Evolutionary conservation across 2,329 filamentous ascomycete genomes (phyloP).

Genomic region (Cryphonectria radicalis): DNA sequence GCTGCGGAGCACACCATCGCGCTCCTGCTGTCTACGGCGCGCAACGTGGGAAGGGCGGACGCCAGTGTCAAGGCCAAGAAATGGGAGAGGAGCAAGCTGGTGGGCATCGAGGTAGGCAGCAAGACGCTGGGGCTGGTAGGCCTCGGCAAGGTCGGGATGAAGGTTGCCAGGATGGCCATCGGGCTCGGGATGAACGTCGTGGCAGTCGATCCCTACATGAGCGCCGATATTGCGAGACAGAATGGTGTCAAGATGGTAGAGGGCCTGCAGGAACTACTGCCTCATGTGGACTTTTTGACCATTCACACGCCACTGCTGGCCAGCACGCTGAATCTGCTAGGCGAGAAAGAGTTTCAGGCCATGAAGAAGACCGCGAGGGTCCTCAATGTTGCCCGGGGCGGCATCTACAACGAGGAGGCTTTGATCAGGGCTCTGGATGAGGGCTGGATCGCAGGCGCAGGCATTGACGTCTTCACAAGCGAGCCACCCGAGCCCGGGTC

Average conservation of each 20-base stretch:
- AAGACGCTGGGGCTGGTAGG: constrained; percentile 80
- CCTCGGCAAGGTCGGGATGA: constrained; percentile 81
- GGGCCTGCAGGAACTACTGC: constrained; percentile 63
- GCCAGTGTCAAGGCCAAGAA: constrained; percentile 70
- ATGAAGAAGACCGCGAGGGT: constrained; percentile 79
- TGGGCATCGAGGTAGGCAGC: constrained; percentile 77
- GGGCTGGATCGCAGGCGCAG: constrained; percentile 75
- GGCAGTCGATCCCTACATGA: constrained; percentile 79
- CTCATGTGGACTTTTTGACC: constrained; percentile 74
- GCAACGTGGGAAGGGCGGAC: constrained; percentile 74
- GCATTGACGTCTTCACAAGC: constrained; percentile 77
- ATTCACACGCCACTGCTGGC: constrained; percentile 82
- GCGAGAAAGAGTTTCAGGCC: constrained; percentile 64
- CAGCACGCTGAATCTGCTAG: constrained; percentile 75
- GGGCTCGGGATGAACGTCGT: constrained; percentile 77
- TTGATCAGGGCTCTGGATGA: constrained; percentile 71
- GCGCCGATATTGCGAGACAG: constrained; percentile 69
- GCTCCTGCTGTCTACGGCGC: constrained; percentile 72
- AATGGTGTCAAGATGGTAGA: constrained; percentile 68
- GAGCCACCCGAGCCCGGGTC: constrained; percentile 66
- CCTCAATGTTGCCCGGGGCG: constrained; percentile 79
- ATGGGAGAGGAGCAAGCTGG: constrained; percentile 76
- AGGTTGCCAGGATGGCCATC: constrained; percentile 77
- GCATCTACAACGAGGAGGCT: constrained; percentile 78
- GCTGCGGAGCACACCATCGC: constrained; percentile 80